A percentile compares a stretch with the other conserved stretches of the same genome.
phyloP scores from a whole-genome alignment of 1,139 yeast genomes.

The Debaryomycetaceae sp. region DNA sequence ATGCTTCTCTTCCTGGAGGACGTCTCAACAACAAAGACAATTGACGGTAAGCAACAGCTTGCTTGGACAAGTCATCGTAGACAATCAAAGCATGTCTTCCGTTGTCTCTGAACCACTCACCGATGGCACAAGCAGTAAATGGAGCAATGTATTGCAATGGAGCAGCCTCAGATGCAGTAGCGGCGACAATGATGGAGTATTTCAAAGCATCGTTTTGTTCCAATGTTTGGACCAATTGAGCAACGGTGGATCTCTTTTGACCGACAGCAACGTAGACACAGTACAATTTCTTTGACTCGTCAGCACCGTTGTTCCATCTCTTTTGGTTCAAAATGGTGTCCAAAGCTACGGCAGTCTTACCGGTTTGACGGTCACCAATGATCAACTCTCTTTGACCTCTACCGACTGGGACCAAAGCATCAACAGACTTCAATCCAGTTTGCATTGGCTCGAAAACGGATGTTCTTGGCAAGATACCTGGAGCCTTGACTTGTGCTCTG shows the following conservation, averaged over 20 bases:
- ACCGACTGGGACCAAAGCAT: constrained; percentile 98
- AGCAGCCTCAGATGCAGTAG: constrained; percentile 99
- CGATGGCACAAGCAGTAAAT: constrained; percentile 99
- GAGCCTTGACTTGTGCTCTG: constrained; percentile 99
- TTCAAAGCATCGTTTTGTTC: constrained; percentile 98
- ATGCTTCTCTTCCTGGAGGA: constrained; percentile 97
- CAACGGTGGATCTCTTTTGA: constrained; percentile 99
- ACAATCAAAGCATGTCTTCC: constrained; percentile 96
- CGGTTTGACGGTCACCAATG: constrained; percentile 99
- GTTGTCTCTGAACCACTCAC: constrained; percentile 99
- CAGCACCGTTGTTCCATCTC: constrained; percentile 95
- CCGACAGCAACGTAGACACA: constrained; percentile 99
- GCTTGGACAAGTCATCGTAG: constrained; percentile 98
- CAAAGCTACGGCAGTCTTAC: constrained; percentile 98
- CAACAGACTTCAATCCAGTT: constrained; percentile 99
- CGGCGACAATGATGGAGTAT: constrained; percentile 97
- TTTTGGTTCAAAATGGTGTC: constrained; percentile 98
- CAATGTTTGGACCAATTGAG: constrained; percentile 98
- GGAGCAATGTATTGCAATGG: constrained; percentile 99
- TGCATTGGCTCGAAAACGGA: constrained; percentile 99
- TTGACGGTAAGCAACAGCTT: constrained; percentile 99
- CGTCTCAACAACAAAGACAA: constrained; percentile 95
- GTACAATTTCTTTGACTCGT: constrained; percentile 97
- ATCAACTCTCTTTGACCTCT: constrained; percentile 99
- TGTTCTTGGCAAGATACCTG: constrained; percentile 99